phyloP scores from a whole-genome alignment of 2,329 filamentous ascomycete species.

The Monilinia aucupariae region DNA sequence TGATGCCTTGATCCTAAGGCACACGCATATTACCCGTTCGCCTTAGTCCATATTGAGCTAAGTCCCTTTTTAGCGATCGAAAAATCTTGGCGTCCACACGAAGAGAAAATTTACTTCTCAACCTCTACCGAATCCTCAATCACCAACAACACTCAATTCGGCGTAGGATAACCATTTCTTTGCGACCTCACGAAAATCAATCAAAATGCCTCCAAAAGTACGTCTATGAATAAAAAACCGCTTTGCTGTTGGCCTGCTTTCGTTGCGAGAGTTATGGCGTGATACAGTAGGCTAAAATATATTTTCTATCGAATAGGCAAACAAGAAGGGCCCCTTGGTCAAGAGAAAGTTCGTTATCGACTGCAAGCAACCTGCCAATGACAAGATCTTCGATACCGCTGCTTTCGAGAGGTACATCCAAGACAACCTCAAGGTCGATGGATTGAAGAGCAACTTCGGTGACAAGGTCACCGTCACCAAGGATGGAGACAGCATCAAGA shows the following conservation, averaged over 20 bases:
- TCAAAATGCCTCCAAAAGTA: conserved; percentile 88
- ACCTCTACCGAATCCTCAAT: not conserved
- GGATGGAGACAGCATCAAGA: conserved; percentile 90
- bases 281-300: conserved; percentile 92
- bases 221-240: conserved; percentile 57
- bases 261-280: conserved; percentile 44
- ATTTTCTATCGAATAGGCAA: conserved; percentile 58
- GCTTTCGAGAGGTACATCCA: conserved; percentile 99
- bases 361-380: conserved; percentile 92
- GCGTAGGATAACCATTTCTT: conserved; percentile 57
- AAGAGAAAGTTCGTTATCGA: conserved; percentile 78
- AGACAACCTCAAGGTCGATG: conserved; percentile 99
- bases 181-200: conserved; percentile 49
- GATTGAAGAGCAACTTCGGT: conserved; percentile 96
- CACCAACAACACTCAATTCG: conserved; percentile 30
- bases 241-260: conserved; percentile 84
- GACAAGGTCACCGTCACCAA: conserved; percentile 87
- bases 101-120: conserved; percentile 15
- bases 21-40: fast-evolving
- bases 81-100: conserved; percentile 28
- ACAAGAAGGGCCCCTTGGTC: conserved; percentile 32
- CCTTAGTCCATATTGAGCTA: not conserved
- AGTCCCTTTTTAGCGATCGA: not conserved
- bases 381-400: conserved; percentile 99
- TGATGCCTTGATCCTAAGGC: not conserved